Base-by-base conservation (phyloP, 176 grass and related monocot species). In the Oryza brachyantha region DNA sequence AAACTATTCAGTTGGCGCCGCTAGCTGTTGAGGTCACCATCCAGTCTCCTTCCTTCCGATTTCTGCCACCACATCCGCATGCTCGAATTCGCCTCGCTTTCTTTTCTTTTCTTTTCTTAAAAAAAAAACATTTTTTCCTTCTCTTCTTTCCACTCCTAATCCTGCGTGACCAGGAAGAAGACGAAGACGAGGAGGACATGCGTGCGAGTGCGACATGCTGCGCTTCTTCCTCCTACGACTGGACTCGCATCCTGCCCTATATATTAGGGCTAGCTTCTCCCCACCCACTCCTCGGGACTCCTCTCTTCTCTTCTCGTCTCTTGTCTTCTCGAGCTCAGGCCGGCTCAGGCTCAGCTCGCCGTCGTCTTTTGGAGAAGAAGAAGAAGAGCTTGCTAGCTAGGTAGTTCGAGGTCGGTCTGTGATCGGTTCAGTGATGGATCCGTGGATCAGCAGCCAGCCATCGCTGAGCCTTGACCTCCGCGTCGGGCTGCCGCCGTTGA, bases 381-480 rank as follows among this genome's bases (percentile, higher is more conserved):
- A 25, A 21, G 16, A 21, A 12, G 3, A 34, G 19, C 38, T 12
- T 37, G 28, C 9, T 32, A 65, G 14, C 5, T 10, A 28, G 25
- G 0, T 46, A 45, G 17, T 9, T 64, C 3, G n/a, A n/a, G n/a
- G n/a, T n/a, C n/a, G n/a, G 38, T 61, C 26, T 12, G 22, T 27
- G 66, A 28, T 36, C 10, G 21, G 3, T 14, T 22, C 6, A 28
- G 0, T 17, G 13, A 89, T 89, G 87, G 82, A 89, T 50, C 73
- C 88, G 70, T 94, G 91, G 91, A 77, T 88, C 19, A 13, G 80
- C 34, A 88, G 45, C 73, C 85, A 94, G 40, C 88, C 84, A 13
- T 91, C 88, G 5, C 88, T 94, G 38, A 90, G 86, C 62, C 82
- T 94, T 19, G 86, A 94, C 50, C 88, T 93, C 48, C 83, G 81